Evolutionary conservation across 768 basidiomycete genomes (phyloP), one percentile per base, ranked within the genome.

Genomic region (Pleurotus eryngii): DNA sequence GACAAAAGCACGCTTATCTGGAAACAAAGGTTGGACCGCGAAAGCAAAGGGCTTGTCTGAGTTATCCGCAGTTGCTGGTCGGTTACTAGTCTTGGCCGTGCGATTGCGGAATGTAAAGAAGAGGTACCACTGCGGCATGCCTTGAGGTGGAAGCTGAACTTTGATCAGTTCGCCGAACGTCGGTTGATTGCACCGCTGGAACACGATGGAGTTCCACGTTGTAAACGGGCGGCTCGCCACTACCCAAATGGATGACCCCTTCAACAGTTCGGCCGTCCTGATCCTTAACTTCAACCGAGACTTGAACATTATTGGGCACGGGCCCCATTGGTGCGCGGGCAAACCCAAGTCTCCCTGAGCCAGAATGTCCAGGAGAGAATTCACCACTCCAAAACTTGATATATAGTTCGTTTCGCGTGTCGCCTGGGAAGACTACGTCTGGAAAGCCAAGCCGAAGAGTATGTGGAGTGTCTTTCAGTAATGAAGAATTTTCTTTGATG

Each of bases 341-440:
- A 69, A 90, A 82, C 45, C 87, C 87, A 3, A 87, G 70, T 40
- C 85, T 77, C 22, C 76, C 76, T 43, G 76, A 72, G 24, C 73
- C 72, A 42, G 69, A 71, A 58, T 82, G 80, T 3, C 81, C 76
- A 0, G 82, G 73, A 2, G 79, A 72, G 67, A 98, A 98, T 60
- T 94, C 90, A 39, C 92, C 96, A 56, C 86, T 89, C 95, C 95
- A 98, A 0, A 98, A 81, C 70, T 97, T 97, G 75, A 98, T 82
- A 70, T 98, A 98, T 11, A 98, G 79, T 61, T 98, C 96, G 65
- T 98, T 98, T 14, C 96, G 86, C n/a, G 84, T 73, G 60, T 92
- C 89, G 5, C 90, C 92, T 3, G 95, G 95, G 67, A 95, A 95
- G 7, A 96, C 95, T 5, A 97, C 95, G 63, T 98, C 96, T 0